Evolutionary conservation across 2,329 filamentous ascomycete species (phyloP), one percentile per base, ranked within the genome.

Genomic region (Pyrenochaeta sp.): DNA sequence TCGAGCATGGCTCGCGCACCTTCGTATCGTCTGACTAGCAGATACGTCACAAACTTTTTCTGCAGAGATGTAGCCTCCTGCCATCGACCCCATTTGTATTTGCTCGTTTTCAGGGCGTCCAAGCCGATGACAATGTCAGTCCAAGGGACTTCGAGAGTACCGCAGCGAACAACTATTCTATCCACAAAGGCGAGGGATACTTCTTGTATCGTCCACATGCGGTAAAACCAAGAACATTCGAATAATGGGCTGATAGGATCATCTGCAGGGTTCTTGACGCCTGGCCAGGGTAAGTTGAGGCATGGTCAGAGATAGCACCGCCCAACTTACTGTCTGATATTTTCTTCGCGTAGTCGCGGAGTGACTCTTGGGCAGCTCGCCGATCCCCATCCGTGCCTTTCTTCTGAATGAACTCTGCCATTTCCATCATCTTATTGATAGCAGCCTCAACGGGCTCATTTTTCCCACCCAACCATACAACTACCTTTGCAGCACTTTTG

Each of bases 181-280:
- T 56, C 44, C 22, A 50, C 39, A 19, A 24, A 36, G 3, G 49
- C 19, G 3, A 57, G 30, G 13, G 54, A 34, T 22, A 53, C 54
- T 42, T 57, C 54, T 42, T 57, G 54, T 9, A 57, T 49, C 1
- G 50, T 57, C 54, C 54, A 57, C 54, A 57, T 53, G 5, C 49
- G 30, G 30, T 52, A 52, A 25, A 52, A 57, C 42, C 50, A 57
- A 30, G 49, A 49, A 34, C 49, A 46, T 19, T 51, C 48, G 30
- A 56, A 56, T 3, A 51, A 22, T 8, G 53, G 37, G 30, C 36
- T 27, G 12, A 56, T 28, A 12, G 37, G 49, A 28, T 51, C 49
- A n/a, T 51, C 36, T 10, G 24, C 12, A 32, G 37, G 19, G 10
- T 34, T 30, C n/a, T 34, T 34, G 27, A 51, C 22, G 24, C 19